Evolutionary conservation across 495 filamentous ascomycete species (phyloP), one percentile per base, ranked within the genome.

Genomic region (Penicillium salamii): DNA sequence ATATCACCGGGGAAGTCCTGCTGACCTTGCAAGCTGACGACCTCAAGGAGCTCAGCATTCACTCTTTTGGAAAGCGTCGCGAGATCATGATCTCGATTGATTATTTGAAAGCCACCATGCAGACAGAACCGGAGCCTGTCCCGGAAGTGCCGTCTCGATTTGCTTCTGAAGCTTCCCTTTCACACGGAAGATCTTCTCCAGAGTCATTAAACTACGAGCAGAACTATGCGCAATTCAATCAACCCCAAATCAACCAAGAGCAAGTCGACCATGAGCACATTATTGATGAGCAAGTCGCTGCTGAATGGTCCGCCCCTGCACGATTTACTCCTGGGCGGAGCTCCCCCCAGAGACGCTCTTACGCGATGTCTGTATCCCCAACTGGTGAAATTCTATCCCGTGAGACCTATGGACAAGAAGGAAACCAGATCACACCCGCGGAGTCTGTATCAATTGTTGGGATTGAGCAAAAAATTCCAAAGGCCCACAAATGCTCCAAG

Each of bases 401-500:
- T 63, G 67, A 46, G 70, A 68, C 36, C 58, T 47, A 42, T 17
- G 34, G 24, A 65, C 60, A 5, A 65, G 68, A 50, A 70, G 73
- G 58, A 9, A 82, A 85, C 41, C 85, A 88, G 42, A 80, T 91
- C 59, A 79, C 78, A 0, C 90, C 89, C 0, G 74, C 79, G 9
- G 90, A 95, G 52, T 90, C 89, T 5, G 87, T 92, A 3, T 95
- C 91, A 0, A 95, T 96, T 48, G 90, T 96, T 26, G 91, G 79
- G 0, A 96, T 96, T 51, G 91, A 96, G 68, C 89, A 96, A 62
- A 58, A 91, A 13, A 71, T 95, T 15, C 91, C 91, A 3, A 91
- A 87, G 66, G 78, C 81, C 0, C 93, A 98, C 66, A 80, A 75
- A 31, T 98, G 93, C 68, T 84, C 83, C 31, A 97, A 96, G 66